Percentiles rank a stretch among this genome's conserved stretches.
Evolutionary conservation across 164 flowering plant genomes (phyloP).

Genomic region (Piper betle): DNA sequence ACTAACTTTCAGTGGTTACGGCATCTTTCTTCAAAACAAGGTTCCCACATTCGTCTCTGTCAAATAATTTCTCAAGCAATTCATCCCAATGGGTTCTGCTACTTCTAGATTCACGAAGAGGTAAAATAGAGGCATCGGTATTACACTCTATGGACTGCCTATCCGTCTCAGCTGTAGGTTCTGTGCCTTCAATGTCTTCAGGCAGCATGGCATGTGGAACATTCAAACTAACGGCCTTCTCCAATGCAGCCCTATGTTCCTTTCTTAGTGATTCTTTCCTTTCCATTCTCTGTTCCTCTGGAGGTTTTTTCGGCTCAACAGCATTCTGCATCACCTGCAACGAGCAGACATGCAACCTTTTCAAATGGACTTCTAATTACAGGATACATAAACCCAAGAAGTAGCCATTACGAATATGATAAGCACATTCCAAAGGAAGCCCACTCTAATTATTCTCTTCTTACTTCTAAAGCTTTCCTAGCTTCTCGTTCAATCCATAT

Average conservation of each 20-base stretch:
- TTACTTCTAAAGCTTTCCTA: slow-evolving; percentile 68
- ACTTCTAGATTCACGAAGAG: slow-evolving; percentile 8
- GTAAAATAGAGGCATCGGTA: slow-evolving; percentile 4
- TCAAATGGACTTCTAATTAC: too few species aligned
- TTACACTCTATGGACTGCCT: slow-evolving; percentile 5
- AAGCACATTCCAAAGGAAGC: neutral
- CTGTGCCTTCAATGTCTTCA: slow-evolving; percentile 9
- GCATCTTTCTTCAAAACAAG: slow-evolving; percentile 16
- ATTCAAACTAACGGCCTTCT: slow-evolving; percentile 74
- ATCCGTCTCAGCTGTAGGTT: slow-evolving; percentile 10
- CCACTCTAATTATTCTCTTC: slow-evolving; percentile 1
- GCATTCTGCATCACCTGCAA: slow-evolving; percentile 45
- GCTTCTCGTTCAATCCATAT: slow-evolving; percentile 85
- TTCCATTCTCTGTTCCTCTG: slow-evolving; percentile 41
- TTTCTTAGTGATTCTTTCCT: slow-evolving; percentile 54
- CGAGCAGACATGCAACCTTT: neutral
- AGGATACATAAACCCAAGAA: neutral
- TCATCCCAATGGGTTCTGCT: slow-evolving; percentile 50
- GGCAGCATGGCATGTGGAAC: slow-evolving; percentile 55
- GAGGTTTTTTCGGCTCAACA: slow-evolving; percentile 32
- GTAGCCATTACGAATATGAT: neutral
- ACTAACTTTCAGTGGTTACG: neutral
- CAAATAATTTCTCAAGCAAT: slow-evolving; percentile 47
- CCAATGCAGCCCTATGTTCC: slow-evolving; percentile 86
- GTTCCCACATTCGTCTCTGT: slow-evolving; percentile 33